These are phyloP conservation scores for Penicillium sp. DNA, from an alignment of 2,329 filamentous ascomycete genomes.

Conservation along the genomic window DNA sequence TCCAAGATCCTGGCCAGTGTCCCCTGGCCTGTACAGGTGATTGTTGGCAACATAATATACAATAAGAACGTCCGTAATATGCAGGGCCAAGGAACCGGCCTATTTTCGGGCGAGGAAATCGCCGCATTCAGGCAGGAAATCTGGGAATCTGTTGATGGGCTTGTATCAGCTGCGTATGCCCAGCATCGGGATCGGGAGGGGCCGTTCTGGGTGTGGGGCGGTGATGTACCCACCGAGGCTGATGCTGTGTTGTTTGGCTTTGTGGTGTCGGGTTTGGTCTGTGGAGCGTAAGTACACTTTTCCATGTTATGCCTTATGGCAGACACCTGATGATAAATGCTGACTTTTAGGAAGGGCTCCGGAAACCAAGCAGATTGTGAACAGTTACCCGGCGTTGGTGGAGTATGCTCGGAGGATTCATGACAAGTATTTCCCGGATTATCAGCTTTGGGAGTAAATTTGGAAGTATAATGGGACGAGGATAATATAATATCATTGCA, in stretches of 20 bases:
- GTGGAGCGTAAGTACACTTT: not conserved
- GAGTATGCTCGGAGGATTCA: not conserved
- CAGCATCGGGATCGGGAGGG: not conserved
- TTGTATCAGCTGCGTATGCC: not conserved
- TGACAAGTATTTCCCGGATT: not conserved
- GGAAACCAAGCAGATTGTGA: not conserved
- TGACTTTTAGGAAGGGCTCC: not conserved
- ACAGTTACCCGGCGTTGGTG: not conserved
- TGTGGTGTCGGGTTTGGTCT: not conserved
- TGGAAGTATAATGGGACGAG: not conserved
- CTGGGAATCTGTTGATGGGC: not conserved
- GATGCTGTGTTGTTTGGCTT: not conserved
- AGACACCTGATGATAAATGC: not conserved
- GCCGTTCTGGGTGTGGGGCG: not conserved
- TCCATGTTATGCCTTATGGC: too few relatives aligned
- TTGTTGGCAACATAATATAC: not conserved
- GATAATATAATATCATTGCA: not conserved
- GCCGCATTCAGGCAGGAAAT: not conserved
- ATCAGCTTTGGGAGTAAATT: not conserved
- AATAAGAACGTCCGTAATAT: not conserved
- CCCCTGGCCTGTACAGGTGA: not conserved
- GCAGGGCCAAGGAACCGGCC: not conserved
- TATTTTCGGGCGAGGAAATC: not conserved
- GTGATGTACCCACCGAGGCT: not conserved
- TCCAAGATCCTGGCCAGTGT: not conserved